Base-by-base conservation (phyloP, 768 basidiomycete species). In the Peribolospora kevripleyi region DNA sequence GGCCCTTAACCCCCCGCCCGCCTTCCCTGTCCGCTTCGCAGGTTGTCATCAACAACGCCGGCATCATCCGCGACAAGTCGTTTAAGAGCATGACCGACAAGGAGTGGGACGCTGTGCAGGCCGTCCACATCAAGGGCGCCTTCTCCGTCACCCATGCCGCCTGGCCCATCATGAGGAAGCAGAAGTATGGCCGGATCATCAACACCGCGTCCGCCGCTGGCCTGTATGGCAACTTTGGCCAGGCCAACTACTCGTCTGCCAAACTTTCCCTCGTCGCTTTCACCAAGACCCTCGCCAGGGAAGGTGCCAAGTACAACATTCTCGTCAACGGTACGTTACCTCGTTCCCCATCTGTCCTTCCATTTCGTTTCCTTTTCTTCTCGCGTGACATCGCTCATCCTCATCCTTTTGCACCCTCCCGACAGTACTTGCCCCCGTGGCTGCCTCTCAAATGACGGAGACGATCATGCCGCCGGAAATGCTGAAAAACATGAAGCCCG, bases 41-140 rank as follows among this genome's bases (percentile, higher is more conserved):
- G 48, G 48, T 50, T 50, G 38, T 37, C 53, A 48, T 9, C 39
- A 48, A 53, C 41, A 42, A 59, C 38, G 59, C 61, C 14, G 64
- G 64, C 13, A 62, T 65, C 58, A 53, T 65, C 13, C 51, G 61
- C 13, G 71, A 71, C 64, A 70, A 69, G 62, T 63, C 68, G 14
- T 88, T 98, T 75, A 91, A 85, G 74, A 93, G 88, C 69, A 93
- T 98, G 86, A 73, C 84, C 0, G 90, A 97, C 67, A 75, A 79
- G 51, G 67, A 66, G 52, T 64, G 58, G 55, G 58, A 62, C 57
- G 46, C 57, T 13, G 57, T 64, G 37, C 58, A 61, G n/a, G 58
- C 58, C 9, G 88, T 97, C 10, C 93, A 97, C 64, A 68, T 98
- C 60, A 95, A 91, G 69, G 91, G 88, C 46, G 81, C 91, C 0